Evolutionary conservation across 306 rosid genomes (phyloP).

Genomic region (Rubus parviflorus): DNA sequence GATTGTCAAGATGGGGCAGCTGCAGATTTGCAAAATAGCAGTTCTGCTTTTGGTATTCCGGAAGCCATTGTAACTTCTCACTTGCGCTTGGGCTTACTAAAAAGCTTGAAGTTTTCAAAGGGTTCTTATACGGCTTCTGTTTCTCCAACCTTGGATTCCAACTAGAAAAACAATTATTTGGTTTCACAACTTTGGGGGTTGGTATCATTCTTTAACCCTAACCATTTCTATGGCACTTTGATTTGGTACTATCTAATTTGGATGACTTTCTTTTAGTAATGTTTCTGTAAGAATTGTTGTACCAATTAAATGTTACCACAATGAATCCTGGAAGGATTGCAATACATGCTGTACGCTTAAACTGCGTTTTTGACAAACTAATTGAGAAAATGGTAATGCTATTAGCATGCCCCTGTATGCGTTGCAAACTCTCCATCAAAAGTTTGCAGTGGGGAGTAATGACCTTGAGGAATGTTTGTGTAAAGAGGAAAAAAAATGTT

Average conservation of each 20-base stretch:
- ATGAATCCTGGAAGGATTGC: background rate
- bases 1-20: slow-evolving; percentile 31
- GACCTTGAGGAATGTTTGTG: too few species aligned
- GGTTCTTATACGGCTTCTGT: slow-evolving; percentile 45
- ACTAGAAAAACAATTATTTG: background rate
- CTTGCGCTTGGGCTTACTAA: slow-evolving; percentile 34
- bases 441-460: too few species aligned
- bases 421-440: too few species aligned
- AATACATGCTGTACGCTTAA: background rate
- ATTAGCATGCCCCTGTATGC: too few species aligned
- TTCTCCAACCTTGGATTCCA: slow-evolving; percentile 31
- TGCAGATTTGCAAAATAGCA: slow-evolving; percentile 34
- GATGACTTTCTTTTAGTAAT: background rate
- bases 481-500: too few species aligned
- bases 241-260: slow-evolving; percentile 3
- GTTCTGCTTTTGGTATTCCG: slow-evolving; percentile 57
- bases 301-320: background rate
- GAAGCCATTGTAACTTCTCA: slow-evolving; percentile 43
- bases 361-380: too few species aligned
- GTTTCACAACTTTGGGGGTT: background rate
- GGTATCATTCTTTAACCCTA: background rate
- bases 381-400: too few species aligned
- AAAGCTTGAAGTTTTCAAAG: slow-evolving; percentile 42
- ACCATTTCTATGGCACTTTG: slow-evolving; percentile 3
- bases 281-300: slow-evolving; percentile 4